Base-by-base conservation (phyloP, 768 basidiomycete species). In the Russula virescens region DNA sequence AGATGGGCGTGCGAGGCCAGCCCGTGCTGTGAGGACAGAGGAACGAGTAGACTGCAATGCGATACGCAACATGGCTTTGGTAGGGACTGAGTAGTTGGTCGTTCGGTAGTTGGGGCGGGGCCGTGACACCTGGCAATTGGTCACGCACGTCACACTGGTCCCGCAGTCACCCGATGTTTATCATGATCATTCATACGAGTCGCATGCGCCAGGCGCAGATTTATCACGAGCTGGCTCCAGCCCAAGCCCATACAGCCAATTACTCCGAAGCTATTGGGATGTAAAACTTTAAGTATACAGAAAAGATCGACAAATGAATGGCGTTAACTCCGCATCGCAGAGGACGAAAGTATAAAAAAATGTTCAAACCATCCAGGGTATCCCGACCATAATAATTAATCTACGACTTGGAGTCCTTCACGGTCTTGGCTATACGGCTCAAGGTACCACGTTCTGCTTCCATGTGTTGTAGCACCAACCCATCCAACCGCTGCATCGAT, bases 391-490 rank as follows among this genome's bases (percentile, higher is more conserved):
- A 62, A 49, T 56, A 53, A 35, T 23, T 62, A 43, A 42, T 55
- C 61, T 60, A 66, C 58, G 64, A 53, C 47, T 62, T 51, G 34
- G 66, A 42, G n/a, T 64, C 64, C 60, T 66, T 66, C 38, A 61
- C 68, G 52, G 69, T 79, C 68, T 71, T 74, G 56, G 91, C 86
- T 71, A 94, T 91, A 74, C 84, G 79, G 76, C 82, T 87, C 68
- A 94, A 79, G 38, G 83, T 85, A 69, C 91, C 87, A 75, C 84
- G 85, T 75, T 94, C 91, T 56, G 85, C 80, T 74, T 89, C 88
- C 77, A 93, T 88, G 71, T 94, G 91, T 72, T 87, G 85, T 58
- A 85, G 75, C 56, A 94, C 75, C 83, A 94, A 81, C 64, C 89
- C 91, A 71, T 93, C 89, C 66, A 93, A 75, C 73, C 79, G 82